phyloP scores from a whole-genome alignment of 139 green algal genomes.

The Chlorella vulgaris region DNA sequence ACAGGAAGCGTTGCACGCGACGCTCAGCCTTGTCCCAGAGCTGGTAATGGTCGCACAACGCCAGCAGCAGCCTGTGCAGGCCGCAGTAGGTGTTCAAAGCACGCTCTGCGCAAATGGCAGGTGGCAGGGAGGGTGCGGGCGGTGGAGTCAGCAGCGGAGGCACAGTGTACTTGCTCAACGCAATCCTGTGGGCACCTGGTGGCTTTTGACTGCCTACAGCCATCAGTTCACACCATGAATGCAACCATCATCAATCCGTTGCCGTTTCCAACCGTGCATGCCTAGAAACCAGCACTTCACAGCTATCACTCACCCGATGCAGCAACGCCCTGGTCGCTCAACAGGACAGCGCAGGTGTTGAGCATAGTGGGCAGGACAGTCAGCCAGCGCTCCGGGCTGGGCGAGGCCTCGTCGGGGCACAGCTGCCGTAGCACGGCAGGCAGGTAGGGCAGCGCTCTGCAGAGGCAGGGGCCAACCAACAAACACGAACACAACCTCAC shows the following conservation, averaged over 20 bases:
- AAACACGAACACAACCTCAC: too few species aligned
- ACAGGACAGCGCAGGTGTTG: slow-evolving; percentile 45
- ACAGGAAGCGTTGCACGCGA: slow-evolving; percentile 30
- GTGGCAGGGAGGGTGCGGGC: neutral
- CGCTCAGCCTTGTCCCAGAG: slow-evolving; percentile 26
- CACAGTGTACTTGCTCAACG: neutral
- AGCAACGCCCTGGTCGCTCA: slow-evolving; percentile 29
- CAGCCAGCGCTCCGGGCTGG: slow-evolving; percentile 32
- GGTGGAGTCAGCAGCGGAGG: too few species aligned
- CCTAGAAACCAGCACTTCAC: neutral
- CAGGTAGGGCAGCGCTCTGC: slow-evolving; percentile 27
- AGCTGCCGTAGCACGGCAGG: slow-evolving; percentile 26
- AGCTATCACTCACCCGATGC: neutral
- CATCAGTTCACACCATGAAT: neutral
- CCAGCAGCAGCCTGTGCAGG: slow-evolving; percentile 42
- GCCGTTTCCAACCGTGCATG: neutral
- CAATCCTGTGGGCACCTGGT: neutral
- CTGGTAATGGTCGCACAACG: slow-evolving; percentile 31
- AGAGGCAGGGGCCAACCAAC: neutral
- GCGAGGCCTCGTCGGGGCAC: neutral
- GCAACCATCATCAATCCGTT: neutral
- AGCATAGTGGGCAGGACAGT: slow-evolving; percentile 36
- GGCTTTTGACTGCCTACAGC: too few species aligned
- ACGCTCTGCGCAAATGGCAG: neutral
- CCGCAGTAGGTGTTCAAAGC: slow-evolving; percentile 28